A percentile compares a stretch with the other conserved stretches of the same genome.
Evolutionary conservation across 768 basidiomycete species (phyloP).

Genomic region (Plicaturopsis crispa): DNA sequence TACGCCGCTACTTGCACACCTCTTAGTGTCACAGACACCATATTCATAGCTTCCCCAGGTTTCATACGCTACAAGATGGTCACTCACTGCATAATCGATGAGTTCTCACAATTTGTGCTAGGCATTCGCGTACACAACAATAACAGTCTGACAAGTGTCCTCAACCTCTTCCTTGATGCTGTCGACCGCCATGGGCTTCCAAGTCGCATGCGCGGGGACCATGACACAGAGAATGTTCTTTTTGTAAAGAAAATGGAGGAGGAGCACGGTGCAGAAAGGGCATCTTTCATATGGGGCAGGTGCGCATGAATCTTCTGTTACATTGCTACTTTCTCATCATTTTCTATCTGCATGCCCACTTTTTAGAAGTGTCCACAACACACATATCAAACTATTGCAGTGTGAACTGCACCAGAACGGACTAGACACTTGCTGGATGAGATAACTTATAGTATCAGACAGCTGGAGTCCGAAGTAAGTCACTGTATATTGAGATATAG

Average conservation of each 20-base stretch:
- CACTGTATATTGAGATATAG: too few species aligned
- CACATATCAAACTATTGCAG: conserved; percentile 12
- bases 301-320: conserved; percentile 2
- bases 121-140: conserved; percentile 18
- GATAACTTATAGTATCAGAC: too few species aligned
- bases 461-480: too few species aligned
- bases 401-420: too few species aligned
- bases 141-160: conserved; percentile 16
- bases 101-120: conserved; percentile 13
- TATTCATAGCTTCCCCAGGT: conserved; percentile 3
- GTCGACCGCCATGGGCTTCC: conserved; percentile 12
- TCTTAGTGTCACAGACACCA: background rate
- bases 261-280: conserved; percentile 9
- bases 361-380: conserved; percentile 16
- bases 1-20: conserved; percentile 3
- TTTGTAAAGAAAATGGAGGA: conserved; percentile 17
- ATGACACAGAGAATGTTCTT: conserved; percentile 19
- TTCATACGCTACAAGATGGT: conserved; percentile 22
- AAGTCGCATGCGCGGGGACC: conserved; percentile 19
- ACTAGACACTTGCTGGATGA: too few species aligned
- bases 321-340: background rate
- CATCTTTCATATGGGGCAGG: conserved; percentile 23
- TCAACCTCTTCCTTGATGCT: conserved; percentile 6
- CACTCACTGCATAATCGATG: conserved; percentile 21
- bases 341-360: background rate